Evolutionary conservation across 306 rosid genomes (phyloP).

Genomic region (Dalbergia oliveri): DNA sequence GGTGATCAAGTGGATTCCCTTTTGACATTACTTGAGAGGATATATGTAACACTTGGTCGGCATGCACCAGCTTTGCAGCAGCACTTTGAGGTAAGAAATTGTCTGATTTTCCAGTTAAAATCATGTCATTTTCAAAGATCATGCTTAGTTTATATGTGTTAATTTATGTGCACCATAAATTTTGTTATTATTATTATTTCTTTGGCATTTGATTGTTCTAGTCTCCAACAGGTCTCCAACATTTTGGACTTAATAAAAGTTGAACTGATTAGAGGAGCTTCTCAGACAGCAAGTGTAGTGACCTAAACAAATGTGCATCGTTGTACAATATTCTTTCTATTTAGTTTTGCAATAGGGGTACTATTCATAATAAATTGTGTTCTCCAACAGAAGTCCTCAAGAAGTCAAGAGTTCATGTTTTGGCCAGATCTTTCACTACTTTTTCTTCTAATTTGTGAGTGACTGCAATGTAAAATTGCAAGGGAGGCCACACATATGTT

Average conservation of each 20-base stretch:
- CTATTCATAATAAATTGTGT: background rate
- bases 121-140: background rate
- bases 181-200: background rate
- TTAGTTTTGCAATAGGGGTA: background rate
- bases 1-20: slow-evolving; percentile 94
- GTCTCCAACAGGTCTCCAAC: slow-evolving; percentile 60
- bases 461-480: background rate
- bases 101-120: background rate
- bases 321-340: background rate
- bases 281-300: slow-evolving; percentile 9
- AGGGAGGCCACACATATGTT: too few relatives aligned
- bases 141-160: background rate
- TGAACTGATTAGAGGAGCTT: slow-evolving; percentile 50
- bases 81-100: slow-evolving; percentile 63
- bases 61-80: slow-evolving; percentile 73
- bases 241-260: slow-evolving; percentile 61
- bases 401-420: background rate
- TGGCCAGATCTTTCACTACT: background rate
- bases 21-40: slow-evolving; percentile 67
- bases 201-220: slow-evolving; percentile 9
- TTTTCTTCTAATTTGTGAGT: background rate
- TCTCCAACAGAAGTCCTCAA: background rate
- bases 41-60: slow-evolving; percentile 59
- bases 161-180: background rate
- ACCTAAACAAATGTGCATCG: background rate